Evolutionary conservation across 495 filamentous ascomycete genomes (phyloP).

Genomic region (Penicillium daleae): DNA sequence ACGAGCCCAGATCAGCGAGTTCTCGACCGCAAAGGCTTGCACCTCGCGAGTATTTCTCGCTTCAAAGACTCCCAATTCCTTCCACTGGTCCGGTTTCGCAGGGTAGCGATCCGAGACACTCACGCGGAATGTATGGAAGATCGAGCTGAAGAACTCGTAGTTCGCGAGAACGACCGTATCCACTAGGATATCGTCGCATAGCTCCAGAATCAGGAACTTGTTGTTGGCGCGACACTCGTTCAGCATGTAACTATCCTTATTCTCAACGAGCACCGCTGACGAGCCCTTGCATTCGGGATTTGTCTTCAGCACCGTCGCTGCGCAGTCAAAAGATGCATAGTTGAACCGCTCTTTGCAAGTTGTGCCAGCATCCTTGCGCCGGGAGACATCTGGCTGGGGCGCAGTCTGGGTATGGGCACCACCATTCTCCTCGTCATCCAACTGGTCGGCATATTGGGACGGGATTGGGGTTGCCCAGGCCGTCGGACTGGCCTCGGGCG

Average conservation of each 20-base stretch:
- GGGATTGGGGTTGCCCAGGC: conserved; percentile 39
- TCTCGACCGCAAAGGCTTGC: conserved; percentile 89
- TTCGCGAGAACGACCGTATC: conserved; percentile 96
- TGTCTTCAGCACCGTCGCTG: conserved; percentile 89
- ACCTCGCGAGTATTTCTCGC: conserved; percentile 90
- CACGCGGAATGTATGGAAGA: conserved; percentile 86
- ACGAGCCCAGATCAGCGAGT: conserved; percentile 92
- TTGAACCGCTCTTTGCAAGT: conserved; percentile 96
- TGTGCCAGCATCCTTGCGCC: conserved; percentile 89
- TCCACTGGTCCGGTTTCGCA: conserved; percentile 90
- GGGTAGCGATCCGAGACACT: conserved; percentile 93
- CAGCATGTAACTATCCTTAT: conserved; percentile 98
- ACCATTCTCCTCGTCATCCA: conserved; percentile 26
- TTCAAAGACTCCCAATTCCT: conserved; percentile 83
- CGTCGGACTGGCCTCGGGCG: conserved; percentile 41
- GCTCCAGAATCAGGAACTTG: conserved; percentile 92
- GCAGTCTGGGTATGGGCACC: conserved; percentile 36
- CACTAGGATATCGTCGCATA: conserved; percentile 89
- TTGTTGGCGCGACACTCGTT: conserved; percentile 85
- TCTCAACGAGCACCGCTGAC: conserved; percentile 87
- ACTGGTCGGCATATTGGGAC: conserved; percentile 37
- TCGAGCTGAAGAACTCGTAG: conserved; percentile 98
- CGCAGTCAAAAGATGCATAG: conserved; percentile 95
- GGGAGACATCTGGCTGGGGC: conserved; percentile 48
- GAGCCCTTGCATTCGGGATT: conserved; percentile 81